Conservation (phyloP, 768 basidiomycete species). For the Pleurotus djamor region DNA sequence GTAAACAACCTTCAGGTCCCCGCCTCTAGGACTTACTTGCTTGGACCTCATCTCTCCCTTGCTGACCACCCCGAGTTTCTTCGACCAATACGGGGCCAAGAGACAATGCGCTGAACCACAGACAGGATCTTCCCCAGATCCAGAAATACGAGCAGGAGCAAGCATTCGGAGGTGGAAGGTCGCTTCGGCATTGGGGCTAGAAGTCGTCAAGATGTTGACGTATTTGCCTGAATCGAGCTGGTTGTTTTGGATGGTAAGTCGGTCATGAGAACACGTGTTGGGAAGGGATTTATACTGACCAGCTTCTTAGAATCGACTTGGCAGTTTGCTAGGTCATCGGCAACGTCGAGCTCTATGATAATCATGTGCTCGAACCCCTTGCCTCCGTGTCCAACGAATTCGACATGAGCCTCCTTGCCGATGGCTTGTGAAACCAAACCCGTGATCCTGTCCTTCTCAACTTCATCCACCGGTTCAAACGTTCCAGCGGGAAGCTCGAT, state of each 20-base stretch:
- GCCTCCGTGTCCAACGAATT: constrained; percentile 33
- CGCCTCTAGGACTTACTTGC: constrained; percentile 52
- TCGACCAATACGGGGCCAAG: constrained; percentile 47
- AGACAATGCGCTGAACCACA: constrained; percentile 55
- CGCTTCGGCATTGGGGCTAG: constrained; percentile 20
- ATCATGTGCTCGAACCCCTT: constrained; percentile 30
- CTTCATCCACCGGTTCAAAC: constrained; percentile 20
- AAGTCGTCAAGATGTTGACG: constrained; percentile 37
- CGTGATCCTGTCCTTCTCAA: constrained; percentile 26
- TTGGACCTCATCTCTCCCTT: constrained; percentile 36
- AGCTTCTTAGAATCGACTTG: constrained; percentile 27
- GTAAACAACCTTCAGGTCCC: constrained; percentile 38
- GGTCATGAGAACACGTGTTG: too few relatives aligned
- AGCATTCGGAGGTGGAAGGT: constrained; percentile 55
- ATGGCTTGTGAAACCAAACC: constrained; percentile 32
- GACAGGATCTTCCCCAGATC: constrained; percentile 43
- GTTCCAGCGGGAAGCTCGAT: constrained; percentile 31
- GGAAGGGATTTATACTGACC: constrained; percentile 22
- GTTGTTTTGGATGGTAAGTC: not conserved
- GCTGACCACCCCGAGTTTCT: constrained; percentile 26
- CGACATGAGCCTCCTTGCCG: constrained; percentile 31
- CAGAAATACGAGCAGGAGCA: constrained; percentile 27
- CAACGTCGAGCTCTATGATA: constrained; percentile 38
- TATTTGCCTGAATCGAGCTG: constrained; percentile 30
- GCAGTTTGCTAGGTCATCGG: constrained; percentile 29